Percentiles rank a stretch among this genome's conserved stretches.
phyloP scores from a whole-genome alignment of 306 rosid genomes.

The Corylus avellana region DNA sequence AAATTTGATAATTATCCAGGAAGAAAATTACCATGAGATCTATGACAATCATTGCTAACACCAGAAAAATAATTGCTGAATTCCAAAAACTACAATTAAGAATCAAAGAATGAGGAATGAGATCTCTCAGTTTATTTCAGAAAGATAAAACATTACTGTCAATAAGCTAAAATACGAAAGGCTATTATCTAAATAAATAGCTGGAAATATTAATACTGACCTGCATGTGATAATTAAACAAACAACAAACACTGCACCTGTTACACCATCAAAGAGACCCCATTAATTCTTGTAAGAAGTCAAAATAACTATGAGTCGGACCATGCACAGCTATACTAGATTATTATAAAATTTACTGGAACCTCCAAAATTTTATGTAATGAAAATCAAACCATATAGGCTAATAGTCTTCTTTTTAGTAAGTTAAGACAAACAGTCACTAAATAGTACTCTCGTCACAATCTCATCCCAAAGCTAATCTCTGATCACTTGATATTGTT shows the following conservation, averaged over 20 bases:
- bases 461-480: neutral
- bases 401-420: neutral
- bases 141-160: slow-evolving; percentile 21
- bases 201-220: slow-evolving; percentile 46
- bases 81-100: slow-evolving; percentile 74
- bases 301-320: neutral
- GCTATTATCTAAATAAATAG: slow-evolving; percentile 17
- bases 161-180: slow-evolving; percentile 11
- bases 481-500: neutral
- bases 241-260: slow-evolving; percentile 99
- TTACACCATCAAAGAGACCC: slow-evolving; percentile 33
- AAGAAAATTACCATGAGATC: slow-evolving; percentile 82
- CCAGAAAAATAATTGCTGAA: slow-evolving; percentile 89
- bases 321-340: slow-evolving; percentile 8
- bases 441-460: neutral
- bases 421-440: neutral
- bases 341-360: slow-evolving; percentile 14
- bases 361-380: neutral
- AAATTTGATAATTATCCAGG: slow-evolving; percentile 10
- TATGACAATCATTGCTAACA: slow-evolving; percentile 83
- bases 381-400: neutral
- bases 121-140: slow-evolving; percentile 25
- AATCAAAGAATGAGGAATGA: slow-evolving; percentile 30
- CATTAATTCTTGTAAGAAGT: slow-evolving; percentile 29
- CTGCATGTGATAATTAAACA: slow-evolving; percentile 87